Conservation (phyloP, 352 stramenopile genomes). For the Phytophthora boehmeriae region DNA sequence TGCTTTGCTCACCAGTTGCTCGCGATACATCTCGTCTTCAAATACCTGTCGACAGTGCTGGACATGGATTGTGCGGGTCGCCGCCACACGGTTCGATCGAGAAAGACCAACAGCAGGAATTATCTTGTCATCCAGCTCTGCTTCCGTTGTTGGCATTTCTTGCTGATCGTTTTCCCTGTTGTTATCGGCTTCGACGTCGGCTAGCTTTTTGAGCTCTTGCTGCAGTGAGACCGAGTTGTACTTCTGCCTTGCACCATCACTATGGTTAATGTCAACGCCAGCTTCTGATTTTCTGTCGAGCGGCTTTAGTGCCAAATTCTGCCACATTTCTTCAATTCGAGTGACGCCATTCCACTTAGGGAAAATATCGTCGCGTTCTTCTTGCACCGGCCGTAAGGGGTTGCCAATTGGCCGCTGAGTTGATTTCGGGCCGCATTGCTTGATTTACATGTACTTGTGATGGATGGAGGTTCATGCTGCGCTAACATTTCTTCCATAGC, state of each 20-base stretch:
- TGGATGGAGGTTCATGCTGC: conserved; percentile 22
- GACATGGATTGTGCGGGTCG: conserved; percentile 42
- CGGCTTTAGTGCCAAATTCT: conserved; percentile 47
- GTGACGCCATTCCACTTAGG: conserved; percentile 15
- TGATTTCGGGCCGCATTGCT: conserved; percentile 1
- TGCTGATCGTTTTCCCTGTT: conserved; percentile 1
- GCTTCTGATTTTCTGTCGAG: conserved; percentile 13
- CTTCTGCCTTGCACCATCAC: conserved; percentile 3
- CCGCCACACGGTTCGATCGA: not conserved
- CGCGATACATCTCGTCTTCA: conserved; percentile 53
- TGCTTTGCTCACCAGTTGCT: conserved; percentile 44
- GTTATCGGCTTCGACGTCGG: not conserved
- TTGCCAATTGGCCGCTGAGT: not conserved
- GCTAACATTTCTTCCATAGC: conserved; percentile 63
- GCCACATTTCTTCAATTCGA: conserved; percentile 72
- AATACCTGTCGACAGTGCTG: conserved; percentile 49
- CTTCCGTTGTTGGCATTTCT: not conserved
- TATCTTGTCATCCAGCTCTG: not conserved
- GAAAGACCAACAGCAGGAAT: not conserved
- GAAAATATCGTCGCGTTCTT: conserved; percentile 12
- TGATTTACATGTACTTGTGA: conserved; percentile 13
- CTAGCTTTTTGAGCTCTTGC: conserved; percentile 6
- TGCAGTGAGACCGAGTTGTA: conserved; percentile 58
- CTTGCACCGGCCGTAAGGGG: not conserved
- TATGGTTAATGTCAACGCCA: not conserved